phyloP scores from a whole-genome alignment of 495 filamentous ascomycete species.

The Penicillium cosmopolitanum region DNA sequence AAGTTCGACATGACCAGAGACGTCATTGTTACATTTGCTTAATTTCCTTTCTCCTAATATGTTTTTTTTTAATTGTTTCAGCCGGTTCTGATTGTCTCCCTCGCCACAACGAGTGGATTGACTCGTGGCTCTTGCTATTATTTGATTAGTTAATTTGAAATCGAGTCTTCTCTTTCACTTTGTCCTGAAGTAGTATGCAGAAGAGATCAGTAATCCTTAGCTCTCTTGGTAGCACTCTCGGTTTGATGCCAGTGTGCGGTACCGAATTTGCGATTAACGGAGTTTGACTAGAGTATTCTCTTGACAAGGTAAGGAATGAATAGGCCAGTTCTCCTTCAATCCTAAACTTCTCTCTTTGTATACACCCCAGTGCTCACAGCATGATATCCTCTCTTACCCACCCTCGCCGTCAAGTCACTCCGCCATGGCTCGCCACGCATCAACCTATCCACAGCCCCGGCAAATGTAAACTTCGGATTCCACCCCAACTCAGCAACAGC shows the following conservation, averaged over 20 bases:
- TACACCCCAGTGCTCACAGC: slow-evolving; percentile 13
- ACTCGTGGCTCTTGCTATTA: slow-evolving; percentile 54
- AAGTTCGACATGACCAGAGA: slow-evolving; percentile 29
- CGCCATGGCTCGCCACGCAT: slow-evolving; percentile 8
- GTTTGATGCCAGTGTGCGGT: too few relatives aligned
- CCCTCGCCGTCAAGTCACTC: slow-evolving; percentile 10
- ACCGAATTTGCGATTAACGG: too few relatives aligned
- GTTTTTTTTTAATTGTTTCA: slow-evolving; percentile 28
- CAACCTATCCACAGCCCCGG: slow-evolving; percentile 3
- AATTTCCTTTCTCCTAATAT: slow-evolving; percentile 25
- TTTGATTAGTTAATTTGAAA: slow-evolving; percentile 17
- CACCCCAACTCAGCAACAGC: slow-evolving; percentile 8
- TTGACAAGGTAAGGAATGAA: too few relatives aligned
- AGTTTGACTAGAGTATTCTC: too few relatives aligned
- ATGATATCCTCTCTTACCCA: slow-evolving; percentile 16
- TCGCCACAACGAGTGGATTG: slow-evolving; percentile 40
- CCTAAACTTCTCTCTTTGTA: slow-evolving; percentile 11
- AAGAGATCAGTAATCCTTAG: too few relatives aligned
- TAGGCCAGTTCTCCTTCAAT: not conserved
- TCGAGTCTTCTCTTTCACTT: not conserved
- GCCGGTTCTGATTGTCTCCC: slow-evolving; percentile 63
- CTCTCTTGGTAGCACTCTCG: not conserved
- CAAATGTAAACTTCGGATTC: slow-evolving; percentile 10
- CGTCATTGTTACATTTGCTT: slow-evolving; percentile 29
- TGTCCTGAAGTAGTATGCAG: not conserved